These are phyloP conservation scores for Aegilops umbellulata DNA, from an alignment of 176 grass and related monocot species.

Conservation along the genomic window DNA sequence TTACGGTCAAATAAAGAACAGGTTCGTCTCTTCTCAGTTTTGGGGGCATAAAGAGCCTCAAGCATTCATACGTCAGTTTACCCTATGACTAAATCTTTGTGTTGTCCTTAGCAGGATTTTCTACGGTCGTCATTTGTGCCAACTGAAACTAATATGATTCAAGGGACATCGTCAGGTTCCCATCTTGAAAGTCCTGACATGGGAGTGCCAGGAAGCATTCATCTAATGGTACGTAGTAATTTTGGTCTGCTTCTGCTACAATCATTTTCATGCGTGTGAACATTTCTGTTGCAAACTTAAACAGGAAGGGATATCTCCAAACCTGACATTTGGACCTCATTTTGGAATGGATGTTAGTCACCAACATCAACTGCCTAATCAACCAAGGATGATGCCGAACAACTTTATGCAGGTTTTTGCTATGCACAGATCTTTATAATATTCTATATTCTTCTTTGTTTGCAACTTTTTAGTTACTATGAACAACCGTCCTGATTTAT, in stretches of 20 bases:
- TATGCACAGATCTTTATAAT: conserved; percentile 4
- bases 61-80: not conserved
- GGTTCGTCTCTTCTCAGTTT: conserved; percentile 31
- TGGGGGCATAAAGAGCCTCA: conserved; percentile 1
- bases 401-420: conserved; percentile 78
- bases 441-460: not conserved
- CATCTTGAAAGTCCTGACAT: conserved; percentile 63
- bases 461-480: conserved; percentile 14
- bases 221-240: conserved; percentile 61
- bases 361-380: conserved; percentile 63
- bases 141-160: conserved; percentile 52
- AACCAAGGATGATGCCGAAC: conserved; percentile 61
- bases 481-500: not conserved
- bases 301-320: conserved; percentile 85
- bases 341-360: conserved; percentile 83
- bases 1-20: conserved; percentile 75
- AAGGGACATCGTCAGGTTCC: conserved; percentile 37
- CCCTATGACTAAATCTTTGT: conserved; percentile 16
- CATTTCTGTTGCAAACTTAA: conserved; percentile 23
- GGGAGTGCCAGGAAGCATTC: conserved; percentile 55
- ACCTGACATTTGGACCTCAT: conserved; percentile 79
- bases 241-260: conserved; percentile 30
- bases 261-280: conserved; percentile 21
- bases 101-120: conserved; percentile 62
- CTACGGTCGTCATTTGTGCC: conserved; percentile 65